These are phyloP conservation scores for Hypoxylon sp. DNA, from an alignment of 2,329 filamentous ascomycete species.

Conservation along the genomic window DNA sequence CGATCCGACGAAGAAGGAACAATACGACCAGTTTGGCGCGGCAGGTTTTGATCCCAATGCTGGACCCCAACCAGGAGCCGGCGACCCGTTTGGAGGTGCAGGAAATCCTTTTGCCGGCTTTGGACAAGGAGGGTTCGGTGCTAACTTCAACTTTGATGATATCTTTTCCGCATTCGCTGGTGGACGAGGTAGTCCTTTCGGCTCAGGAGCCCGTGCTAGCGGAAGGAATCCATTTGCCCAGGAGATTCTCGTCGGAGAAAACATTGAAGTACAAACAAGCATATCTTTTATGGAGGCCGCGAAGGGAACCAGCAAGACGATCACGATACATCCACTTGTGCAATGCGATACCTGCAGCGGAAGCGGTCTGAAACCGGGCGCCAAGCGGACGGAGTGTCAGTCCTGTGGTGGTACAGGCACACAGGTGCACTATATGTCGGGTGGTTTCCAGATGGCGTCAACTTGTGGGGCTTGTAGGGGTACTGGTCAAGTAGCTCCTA, in stretches of 20 bases:
- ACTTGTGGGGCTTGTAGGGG: constrained; percentile 88
- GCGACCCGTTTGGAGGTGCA: constrained; percentile 73
- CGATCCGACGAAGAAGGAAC: constrained; percentile 92
- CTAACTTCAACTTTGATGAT: constrained; percentile 95
- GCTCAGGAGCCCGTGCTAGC: constrained; percentile 64
- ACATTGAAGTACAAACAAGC: constrained; percentile 93
- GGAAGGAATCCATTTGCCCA: constrained; percentile 79
- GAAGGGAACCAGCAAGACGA: constrained; percentile 90
- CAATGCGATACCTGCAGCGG: constrained; percentile 87
- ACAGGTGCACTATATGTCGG: constrained; percentile 88
- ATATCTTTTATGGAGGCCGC: constrained; percentile 98
- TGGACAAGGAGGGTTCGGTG: constrained; percentile 78
- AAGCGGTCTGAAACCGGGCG: constrained; percentile 85
- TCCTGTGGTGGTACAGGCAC: constrained; percentile 89
- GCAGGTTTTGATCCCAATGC: constrained; percentile 87
- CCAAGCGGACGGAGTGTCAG: constrained; percentile 80
- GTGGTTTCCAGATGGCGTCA: constrained; percentile 95
- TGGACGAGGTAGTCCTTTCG: constrained; percentile 67
- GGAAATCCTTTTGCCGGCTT: constrained; percentile 69
- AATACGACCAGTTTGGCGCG: constrained; percentile 91
- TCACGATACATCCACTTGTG: constrained; percentile 85
- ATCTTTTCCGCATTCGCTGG: constrained; percentile 89
- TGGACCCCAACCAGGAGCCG: constrained; percentile 67
- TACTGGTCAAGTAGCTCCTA: constrained; percentile 80
- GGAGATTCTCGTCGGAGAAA: constrained; percentile 91